A percentile compares a stretch with the other conserved stretches of the same genome.
phyloP scores from a whole-genome alignment of 352 stramenopile genomes.

The Globisporangium apiculatum region DNA sequence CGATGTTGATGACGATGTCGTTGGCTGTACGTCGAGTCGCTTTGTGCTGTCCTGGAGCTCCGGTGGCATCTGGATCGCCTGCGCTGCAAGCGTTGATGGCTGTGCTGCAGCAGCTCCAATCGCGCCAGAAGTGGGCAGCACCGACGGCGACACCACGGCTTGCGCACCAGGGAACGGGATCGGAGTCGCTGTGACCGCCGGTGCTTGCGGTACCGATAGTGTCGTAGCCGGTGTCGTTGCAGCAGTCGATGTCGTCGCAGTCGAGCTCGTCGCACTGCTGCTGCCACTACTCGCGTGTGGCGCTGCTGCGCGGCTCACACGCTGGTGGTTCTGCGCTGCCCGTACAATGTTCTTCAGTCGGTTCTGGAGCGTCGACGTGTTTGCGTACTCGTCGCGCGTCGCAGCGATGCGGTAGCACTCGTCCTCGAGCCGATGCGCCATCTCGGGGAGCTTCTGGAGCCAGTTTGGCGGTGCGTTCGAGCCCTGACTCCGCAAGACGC shows the following conservation, averaged over 20 bases:
- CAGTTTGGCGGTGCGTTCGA: slow-evolving; percentile 95
- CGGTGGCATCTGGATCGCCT: slow-evolving; percentile 71
- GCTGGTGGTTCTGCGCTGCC: slow-evolving; percentile 61
- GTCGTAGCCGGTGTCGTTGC: slow-evolving; percentile 2
- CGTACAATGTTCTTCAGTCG: slow-evolving; percentile 93
- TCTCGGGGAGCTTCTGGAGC: slow-evolving; percentile 96
- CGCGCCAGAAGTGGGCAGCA: slow-evolving; percentile 1
- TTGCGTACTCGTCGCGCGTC: slow-evolving; percentile 92
- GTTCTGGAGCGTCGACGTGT: slow-evolving; percentile 92
- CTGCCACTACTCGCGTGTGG: slow-evolving; percentile 9
- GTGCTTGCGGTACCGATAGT: background rate
- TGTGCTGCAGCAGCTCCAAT: background rate
- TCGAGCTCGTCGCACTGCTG: slow-evolving; percentile 2
- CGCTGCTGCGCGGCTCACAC: slow-evolving; percentile 26
- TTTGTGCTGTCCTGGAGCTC: slow-evolving; percentile 50
- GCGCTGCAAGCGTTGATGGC: slow-evolving; percentile 18
- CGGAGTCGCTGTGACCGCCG: slow-evolving; percentile 14
- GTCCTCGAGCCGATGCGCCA: slow-evolving; percentile 96
- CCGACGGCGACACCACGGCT: slow-evolving; percentile 17
- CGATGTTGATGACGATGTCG: slow-evolving; percentile 14
- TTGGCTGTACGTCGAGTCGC: slow-evolving; percentile 23
- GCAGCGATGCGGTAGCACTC: slow-evolving; percentile 91
- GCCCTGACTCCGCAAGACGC: slow-evolving; percentile 92
- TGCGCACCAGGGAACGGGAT: slow-evolving; percentile 60
- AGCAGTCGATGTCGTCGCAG: slow-evolving; percentile 12